phyloP scores from a whole-genome alignment of 164 flowering plant genomes.

The Vitis labrusca region DNA sequence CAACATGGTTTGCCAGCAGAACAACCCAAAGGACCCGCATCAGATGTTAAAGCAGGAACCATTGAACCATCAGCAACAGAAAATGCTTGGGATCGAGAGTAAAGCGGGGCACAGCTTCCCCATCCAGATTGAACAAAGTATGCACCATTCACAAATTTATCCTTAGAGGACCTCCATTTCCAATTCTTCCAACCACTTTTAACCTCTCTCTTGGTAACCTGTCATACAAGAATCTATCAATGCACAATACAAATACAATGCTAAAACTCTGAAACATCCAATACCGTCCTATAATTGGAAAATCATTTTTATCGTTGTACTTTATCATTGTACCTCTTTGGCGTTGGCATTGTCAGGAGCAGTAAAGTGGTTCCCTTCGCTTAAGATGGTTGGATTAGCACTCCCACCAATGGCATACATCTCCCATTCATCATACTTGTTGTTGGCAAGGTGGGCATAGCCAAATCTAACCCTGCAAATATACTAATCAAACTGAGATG shows the following conservation, averaged over 20 bases:
- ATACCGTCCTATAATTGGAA: neutral
- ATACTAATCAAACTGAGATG: neutral
- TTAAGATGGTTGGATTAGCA: conserved; percentile 57
- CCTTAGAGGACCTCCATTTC: conserved; percentile 75
- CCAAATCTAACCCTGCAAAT: conserved; percentile 58
- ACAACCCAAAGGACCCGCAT: conserved; percentile 62
- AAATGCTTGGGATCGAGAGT: conserved; percentile 41
- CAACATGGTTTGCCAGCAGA: conserved; percentile 39
- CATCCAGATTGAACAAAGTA: conserved; percentile 76
- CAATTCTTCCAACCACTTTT: conserved; percentile 52
- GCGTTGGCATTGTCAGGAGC: conserved; percentile 28
- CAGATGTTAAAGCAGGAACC: conserved; percentile 57
- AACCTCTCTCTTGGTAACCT: conserved; percentile 72
- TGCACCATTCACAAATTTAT: conserved; percentile 69
- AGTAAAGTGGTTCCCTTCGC: conserved; percentile 56
- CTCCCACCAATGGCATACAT: conserved; percentile 73
- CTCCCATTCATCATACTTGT: conserved; percentile 52
- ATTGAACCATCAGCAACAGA: conserved; percentile 39
- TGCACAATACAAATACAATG: too few species aligned
- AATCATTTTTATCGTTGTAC: neutral
- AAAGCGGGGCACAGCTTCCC: conserved; percentile 57
- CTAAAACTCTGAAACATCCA: too few species aligned
- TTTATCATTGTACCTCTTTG: conserved; percentile 33
- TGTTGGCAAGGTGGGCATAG: conserved; percentile 71
- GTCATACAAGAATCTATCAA: neutral